These are phyloP conservation scores for Talaromyces pinophilus DNA, from an alignment of 2,329 filamentous ascomycete species.

Conservation along the genomic window DNA sequence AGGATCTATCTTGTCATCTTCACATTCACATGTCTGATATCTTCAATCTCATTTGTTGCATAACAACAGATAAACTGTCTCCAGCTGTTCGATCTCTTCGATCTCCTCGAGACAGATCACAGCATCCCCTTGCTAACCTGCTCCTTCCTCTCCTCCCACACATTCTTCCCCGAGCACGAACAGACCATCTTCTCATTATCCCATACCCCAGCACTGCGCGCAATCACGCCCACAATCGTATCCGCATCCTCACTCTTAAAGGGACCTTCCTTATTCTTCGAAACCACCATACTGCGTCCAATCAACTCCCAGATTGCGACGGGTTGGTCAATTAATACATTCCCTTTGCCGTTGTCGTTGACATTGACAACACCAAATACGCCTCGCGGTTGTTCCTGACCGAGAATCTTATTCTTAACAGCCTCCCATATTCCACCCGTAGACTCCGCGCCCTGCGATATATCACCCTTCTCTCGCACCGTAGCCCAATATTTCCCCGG, in stretches of 20 bases:
- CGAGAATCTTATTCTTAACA: constrained; percentile 45
- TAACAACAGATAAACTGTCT: background rate
- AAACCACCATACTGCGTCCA: constrained; percentile 86
- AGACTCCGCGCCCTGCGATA: constrained; percentile 78
- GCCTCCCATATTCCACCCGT: constrained; percentile 80
- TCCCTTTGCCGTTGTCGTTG: constrained; percentile 71
- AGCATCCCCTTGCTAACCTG: constrained; percentile 89
- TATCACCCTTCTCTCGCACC: constrained; percentile 82
- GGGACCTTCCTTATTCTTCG: constrained; percentile 63
- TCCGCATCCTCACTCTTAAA: constrained; percentile 73
- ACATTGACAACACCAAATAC: constrained; percentile 75
- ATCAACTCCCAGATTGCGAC: constrained; percentile 96
- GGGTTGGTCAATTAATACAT: constrained; percentile 75
- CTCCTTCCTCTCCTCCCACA: constrained; percentile 95
- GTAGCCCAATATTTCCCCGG: constrained; percentile 82
- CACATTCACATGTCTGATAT: background rate
- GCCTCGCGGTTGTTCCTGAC: constrained; percentile 53
- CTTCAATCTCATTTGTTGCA: background rate
- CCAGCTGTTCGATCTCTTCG: background rate
- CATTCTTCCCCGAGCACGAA: constrained; percentile 94
- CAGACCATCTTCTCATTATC: constrained; percentile 99
- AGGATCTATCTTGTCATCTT: background rate
- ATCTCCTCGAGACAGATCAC: background rate
- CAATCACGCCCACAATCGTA: constrained; percentile 90
- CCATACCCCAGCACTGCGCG: constrained; percentile 95